Evolutionary conservation across 345 rosid species (phyloP).

Genomic region (Murraya koenigii): DNA sequence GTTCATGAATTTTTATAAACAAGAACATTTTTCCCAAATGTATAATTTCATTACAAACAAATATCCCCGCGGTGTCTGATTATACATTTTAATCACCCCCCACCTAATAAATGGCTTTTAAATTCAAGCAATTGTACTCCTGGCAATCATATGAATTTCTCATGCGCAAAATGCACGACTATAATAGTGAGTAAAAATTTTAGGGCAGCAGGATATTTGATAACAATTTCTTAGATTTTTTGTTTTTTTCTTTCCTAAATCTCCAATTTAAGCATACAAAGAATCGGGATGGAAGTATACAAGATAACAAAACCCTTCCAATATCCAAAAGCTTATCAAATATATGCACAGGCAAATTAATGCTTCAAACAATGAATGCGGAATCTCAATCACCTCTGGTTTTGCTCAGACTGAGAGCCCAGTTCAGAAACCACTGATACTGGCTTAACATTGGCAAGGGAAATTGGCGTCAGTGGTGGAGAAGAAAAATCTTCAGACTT

Average conservation of each 20-base stretch:
- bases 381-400: conserved; percentile 57
- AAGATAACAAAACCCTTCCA: conserved; percentile 14
- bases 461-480: conserved; percentile 81
- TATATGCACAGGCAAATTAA: conserved; percentile 16
- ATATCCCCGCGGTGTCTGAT: too few species aligned
- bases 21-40: too few species aligned
- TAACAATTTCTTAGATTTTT: background rate
- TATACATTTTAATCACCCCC: too few species aligned
- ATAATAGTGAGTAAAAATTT: background rate
- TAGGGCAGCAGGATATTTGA: background rate
- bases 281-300: conserved; percentile 20
- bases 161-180: background rate
- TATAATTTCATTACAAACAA: too few species aligned
- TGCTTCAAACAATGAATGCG: conserved; percentile 13
- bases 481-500: conserved; percentile 51
- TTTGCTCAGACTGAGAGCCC: conserved; percentile 51
- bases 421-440: conserved; percentile 35
- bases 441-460: conserved; percentile 40
- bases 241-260: background rate
- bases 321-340: conserved; percentile 15
- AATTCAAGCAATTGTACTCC: too few species aligned
- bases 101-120: too few species aligned
- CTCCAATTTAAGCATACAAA: conserved; percentile 8
- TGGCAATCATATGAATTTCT: too few species aligned
- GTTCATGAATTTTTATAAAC: too few species aligned